Evolutionary conservation across 352 stramenopile species (phyloP).

Genomic region (Blastocystis sp.): DNA sequence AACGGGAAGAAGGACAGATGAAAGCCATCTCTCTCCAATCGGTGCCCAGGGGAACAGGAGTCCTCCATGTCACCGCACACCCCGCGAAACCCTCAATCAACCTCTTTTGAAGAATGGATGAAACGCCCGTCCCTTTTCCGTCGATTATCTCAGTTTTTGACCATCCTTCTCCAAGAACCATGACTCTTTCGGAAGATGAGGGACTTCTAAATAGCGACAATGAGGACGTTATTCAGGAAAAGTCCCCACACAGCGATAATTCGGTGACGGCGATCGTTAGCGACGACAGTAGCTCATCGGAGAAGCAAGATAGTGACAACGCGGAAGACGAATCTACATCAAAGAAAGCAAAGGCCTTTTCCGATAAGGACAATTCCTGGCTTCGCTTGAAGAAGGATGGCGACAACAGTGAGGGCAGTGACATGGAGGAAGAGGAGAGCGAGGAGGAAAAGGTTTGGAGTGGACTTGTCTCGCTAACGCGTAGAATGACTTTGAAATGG

Average conservation of each 20-base stretch:
- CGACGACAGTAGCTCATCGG: conserved; percentile 17
- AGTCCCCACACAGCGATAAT: neutral
- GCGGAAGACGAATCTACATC: neutral
- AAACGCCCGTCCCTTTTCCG: neutral
- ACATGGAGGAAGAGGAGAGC: conserved; percentile 25
- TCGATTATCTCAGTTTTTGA: neutral
- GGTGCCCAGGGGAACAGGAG: no score
- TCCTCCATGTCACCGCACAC: no score
- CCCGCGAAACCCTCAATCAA: no score
- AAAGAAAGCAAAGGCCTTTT: conserved; percentile 41
- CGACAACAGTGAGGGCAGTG: neutral
- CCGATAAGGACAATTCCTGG: conserved; percentile 70
- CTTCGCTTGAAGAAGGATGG: conserved; percentile 42
- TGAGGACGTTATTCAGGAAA: neutral
- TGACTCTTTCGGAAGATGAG: conserved; percentile 60
- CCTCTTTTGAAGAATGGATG: no score
- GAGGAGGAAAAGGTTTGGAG: conserved; percentile 22
- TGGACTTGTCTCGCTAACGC: neutral
- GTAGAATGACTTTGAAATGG: conserved; percentile 78
- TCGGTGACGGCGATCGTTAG: conserved; percentile 55
- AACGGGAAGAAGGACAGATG: no score
- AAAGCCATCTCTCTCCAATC: no score
- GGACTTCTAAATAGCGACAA: conserved; percentile 56
- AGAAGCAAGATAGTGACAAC: neutral
- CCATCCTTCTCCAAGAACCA: neutral